phyloP scores from a whole-genome alignment of 2,329 filamentous ascomycete genomes.

The Aspergillus sp. region DNA sequence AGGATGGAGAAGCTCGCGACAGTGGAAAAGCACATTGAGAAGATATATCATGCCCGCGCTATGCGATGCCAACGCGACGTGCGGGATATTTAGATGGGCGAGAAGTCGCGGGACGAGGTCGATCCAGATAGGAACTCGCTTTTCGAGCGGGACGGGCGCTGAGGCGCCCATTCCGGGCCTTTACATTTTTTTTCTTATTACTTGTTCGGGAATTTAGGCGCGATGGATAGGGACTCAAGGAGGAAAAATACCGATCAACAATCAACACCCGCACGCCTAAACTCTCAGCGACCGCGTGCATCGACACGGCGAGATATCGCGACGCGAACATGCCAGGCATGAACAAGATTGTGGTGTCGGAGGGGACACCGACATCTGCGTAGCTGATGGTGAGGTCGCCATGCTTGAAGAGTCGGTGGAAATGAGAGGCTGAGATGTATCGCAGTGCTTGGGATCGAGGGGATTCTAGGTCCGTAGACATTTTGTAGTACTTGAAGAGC shows the following conservation, averaged over 20 bases:
- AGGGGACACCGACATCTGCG: slow-evolving; percentile 20
- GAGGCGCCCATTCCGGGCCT: slow-evolving; percentile 38
- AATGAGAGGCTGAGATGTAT: slow-evolving; percentile 19
- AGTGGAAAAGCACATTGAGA: slow-evolving; percentile 37
- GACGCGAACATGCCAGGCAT: slow-evolving; percentile 30
- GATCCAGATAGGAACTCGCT: slow-evolving; percentile 41
- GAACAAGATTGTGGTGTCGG: slow-evolving; percentile 18
- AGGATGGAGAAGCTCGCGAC: slow-evolving; percentile 11
- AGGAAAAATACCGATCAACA: slow-evolving; percentile 17
- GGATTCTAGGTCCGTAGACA: background rate
- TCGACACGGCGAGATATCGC: slow-evolving; percentile 21
- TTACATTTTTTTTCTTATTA: too few relatives aligned
- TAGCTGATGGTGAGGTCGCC: slow-evolving; percentile 21
- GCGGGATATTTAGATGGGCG: slow-evolving; percentile 27
- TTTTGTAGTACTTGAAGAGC: background rate
- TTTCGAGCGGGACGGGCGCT: slow-evolving; percentile 35
- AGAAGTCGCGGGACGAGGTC: slow-evolving; percentile 44
- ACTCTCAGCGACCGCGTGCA: slow-evolving; percentile 24
- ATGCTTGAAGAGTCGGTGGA: slow-evolving; percentile 22
- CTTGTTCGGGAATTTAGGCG: too few relatives aligned
- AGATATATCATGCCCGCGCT: slow-evolving; percentile 45
- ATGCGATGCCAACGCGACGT: slow-evolving; percentile 41
- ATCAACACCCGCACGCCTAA: slow-evolving; percentile 25
- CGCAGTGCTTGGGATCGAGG: background rate
- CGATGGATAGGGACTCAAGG: background rate